Evolutionary conservation across 495 filamentous ascomycete species (phyloP).

Genomic region (Talaromyces liani): DNA sequence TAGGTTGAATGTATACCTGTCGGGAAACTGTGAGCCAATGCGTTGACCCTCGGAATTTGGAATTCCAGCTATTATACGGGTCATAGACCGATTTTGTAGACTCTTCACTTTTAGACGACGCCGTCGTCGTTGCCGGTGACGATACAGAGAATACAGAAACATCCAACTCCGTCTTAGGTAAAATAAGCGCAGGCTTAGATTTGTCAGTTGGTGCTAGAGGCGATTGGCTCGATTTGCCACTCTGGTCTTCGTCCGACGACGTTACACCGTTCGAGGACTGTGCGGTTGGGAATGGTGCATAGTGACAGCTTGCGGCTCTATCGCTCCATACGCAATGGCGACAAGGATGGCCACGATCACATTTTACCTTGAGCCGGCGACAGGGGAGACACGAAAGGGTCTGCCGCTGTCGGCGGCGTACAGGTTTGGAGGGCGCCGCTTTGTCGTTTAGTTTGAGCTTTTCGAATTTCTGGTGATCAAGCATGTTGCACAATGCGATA

Average conservation of each 20-base stretch:
- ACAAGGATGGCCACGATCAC: slow-evolving; percentile 6
- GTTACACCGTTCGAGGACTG: background rate
- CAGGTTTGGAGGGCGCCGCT: background rate
- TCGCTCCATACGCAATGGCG: slow-evolving; percentile 8
- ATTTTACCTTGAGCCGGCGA: slow-evolving; percentile 9
- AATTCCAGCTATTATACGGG: slow-evolving; percentile 1
- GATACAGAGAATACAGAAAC: background rate
- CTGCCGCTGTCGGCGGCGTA: slow-evolving; percentile 8
- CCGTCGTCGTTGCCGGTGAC: background rate
- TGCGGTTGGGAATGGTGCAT: slow-evolving; percentile 3
- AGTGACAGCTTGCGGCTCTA: slow-evolving; percentile 5
- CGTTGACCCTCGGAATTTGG: slow-evolving; percentile 8
- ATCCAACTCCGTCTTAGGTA: background rate
- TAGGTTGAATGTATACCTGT: background rate
- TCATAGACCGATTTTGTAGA: background rate
- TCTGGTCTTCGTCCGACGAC: background rate
- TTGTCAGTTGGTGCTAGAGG: background rate
- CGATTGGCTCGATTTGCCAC: background rate
- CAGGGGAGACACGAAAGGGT: slow-evolving; percentile 8
- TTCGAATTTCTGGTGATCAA: background rate
- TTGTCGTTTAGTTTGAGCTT: slow-evolving; percentile 2
- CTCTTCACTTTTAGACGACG: slow-evolving; percentile 1
- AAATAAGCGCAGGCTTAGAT: background rate
- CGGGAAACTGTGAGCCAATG: slow-evolving; percentile 5
- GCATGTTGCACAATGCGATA: background rate